Percentiles rank a stretch among this genome's conserved stretches.
phyloP scores from a whole-genome alignment of 2,329 filamentous ascomycete species.

The Ophiostoma sp. region DNA sequence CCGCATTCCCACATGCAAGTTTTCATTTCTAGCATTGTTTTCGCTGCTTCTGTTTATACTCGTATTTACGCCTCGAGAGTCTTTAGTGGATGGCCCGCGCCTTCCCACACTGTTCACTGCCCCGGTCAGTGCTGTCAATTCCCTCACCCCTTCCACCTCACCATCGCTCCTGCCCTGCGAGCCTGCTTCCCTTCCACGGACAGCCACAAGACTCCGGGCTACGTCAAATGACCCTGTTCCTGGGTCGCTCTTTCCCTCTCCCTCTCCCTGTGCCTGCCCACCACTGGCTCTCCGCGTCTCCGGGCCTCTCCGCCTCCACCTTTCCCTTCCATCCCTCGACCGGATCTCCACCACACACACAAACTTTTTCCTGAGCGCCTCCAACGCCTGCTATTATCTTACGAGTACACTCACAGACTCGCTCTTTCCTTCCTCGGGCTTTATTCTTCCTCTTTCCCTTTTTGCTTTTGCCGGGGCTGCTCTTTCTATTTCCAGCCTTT shows the following conservation, averaged over 20 bases:
- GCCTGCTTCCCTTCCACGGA: neutral
- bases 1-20: conserved; percentile 19
- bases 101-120: neutral
- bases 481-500: conserved; percentile 18
- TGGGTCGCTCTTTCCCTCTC: conserved; percentile 1
- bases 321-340: conserved; percentile 13
- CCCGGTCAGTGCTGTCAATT: conserved; percentile 13
- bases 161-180: conserved; percentile 6
- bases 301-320: conserved; percentile 25
- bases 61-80: neutral
- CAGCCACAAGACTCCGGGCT: conserved; percentile 2
- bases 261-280: conserved; percentile 9
- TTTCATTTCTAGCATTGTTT: conserved; percentile 10
- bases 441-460: conserved; percentile 12
- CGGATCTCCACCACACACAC: conserved; percentile 19
- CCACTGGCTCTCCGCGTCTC: conserved; percentile 22
- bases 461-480: conserved; percentile 15
- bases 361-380: conserved; percentile 14
- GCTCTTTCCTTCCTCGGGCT: conserved; percentile 12
- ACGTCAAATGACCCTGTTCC: neutral
- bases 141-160: conserved; percentile 19
- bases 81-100: neutral
- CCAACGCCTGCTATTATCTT: conserved; percentile 4
- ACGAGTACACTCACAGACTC: neutral
- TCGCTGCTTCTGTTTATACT: neutral